Conservation (phyloP, 176 grass and related monocot genomes). For the Pontederia crassipes region DNA sequence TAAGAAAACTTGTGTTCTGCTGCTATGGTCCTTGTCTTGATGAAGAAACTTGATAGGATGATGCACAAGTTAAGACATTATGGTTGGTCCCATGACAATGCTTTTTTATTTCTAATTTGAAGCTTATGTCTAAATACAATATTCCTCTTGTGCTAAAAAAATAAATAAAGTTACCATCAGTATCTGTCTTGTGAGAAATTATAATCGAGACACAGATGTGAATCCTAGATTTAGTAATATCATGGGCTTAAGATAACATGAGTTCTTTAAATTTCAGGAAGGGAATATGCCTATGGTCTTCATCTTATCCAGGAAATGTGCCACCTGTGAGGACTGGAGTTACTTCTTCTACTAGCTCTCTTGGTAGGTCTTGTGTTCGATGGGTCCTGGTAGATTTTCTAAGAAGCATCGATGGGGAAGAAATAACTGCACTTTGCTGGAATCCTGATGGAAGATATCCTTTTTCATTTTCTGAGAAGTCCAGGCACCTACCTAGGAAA, state of each 20-base stretch:
- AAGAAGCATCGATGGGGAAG: slow-evolving; percentile 40
- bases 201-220: too few species aligned
- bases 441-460: slow-evolving; percentile 97
- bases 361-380: slow-evolving; percentile 55
- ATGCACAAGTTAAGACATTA: too few species aligned
- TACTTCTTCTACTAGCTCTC: slow-evolving; percentile 37
- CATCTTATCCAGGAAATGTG: slow-evolving; percentile 80
- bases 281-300: slow-evolving; percentile 92
- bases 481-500: background rate
- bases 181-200: too few species aligned
- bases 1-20: too few species aligned
- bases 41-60: too few species aligned
- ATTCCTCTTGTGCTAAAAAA: too few species aligned
- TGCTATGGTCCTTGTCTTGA: too few species aligned
- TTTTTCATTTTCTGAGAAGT: slow-evolving; percentile 25
- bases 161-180: too few species aligned
- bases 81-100: too few species aligned
- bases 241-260: background rate
- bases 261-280: slow-evolving; percentile 37
- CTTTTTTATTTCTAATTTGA: too few species aligned
- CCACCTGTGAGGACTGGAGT: slow-evolving; percentile 54
- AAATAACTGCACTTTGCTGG: slow-evolving; percentile 65
- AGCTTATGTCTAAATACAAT: too few species aligned
- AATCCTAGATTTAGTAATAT: too few species aligned
- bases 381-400: slow-evolving; percentile 84